phyloP scores from a whole-genome alignment of 495 filamentous ascomycete species.

The Staphylotrichum tortipilum region DNA sequence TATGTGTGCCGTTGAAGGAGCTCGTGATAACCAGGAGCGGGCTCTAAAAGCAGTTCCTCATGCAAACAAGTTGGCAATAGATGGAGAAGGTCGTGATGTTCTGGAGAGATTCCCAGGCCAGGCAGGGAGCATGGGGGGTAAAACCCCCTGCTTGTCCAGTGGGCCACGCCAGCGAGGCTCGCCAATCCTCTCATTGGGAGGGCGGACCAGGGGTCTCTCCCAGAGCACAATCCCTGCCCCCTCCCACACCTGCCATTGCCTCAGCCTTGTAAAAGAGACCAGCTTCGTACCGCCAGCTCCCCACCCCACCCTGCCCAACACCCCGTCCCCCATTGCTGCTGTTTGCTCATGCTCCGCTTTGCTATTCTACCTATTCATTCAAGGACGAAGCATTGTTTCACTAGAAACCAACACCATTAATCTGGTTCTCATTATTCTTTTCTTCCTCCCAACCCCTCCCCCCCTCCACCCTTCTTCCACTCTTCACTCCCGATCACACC shows the following conservation, averaged over 20 bases:
- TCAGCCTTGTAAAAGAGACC: neutral
- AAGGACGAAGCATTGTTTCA: neutral
- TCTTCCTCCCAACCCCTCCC: neutral
- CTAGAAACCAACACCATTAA: neutral
- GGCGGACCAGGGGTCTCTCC: neutral
- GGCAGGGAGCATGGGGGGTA: no score
- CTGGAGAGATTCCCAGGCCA: no score
- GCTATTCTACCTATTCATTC: neutral
- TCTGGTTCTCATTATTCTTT: neutral
- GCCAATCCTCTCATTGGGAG: slow-evolving; percentile 4
- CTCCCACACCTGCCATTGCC: no score
- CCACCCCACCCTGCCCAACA: neutral
- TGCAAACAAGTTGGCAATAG: neutral
- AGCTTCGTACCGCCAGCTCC: neutral
- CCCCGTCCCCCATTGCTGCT: neutral
- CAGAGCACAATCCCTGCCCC: neutral
- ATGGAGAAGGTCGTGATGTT: no score
- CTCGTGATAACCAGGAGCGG: no score
- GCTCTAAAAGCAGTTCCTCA: no score
- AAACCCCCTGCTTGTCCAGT: neutral
- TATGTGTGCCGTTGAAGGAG: neutral
- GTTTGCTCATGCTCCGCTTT: neutral
- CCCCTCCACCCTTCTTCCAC: no score
- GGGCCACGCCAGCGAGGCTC: neutral
- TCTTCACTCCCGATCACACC: no score